Evolutionary conservation across 2,329 filamentous ascomycete genomes (phyloP).

Genomic region (Ustilaginoidea virens): DNA sequence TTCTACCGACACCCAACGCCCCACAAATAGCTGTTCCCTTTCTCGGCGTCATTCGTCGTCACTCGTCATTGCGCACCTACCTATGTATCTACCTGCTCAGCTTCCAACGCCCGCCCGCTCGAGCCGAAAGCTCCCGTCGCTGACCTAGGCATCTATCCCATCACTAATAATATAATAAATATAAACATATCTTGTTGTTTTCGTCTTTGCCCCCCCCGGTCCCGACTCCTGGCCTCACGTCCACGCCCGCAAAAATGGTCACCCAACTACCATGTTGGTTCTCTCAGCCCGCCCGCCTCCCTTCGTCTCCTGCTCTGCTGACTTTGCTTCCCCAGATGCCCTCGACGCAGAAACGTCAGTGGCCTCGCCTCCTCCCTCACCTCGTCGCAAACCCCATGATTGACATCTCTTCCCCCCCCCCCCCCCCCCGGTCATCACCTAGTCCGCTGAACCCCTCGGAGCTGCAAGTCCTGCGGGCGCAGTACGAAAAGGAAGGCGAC

Average conservation of each 20-base stretch:
- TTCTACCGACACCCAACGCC: conserved; percentile 2
- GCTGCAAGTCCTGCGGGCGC: conserved; percentile 77
- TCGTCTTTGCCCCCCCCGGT: too few relatives aligned
- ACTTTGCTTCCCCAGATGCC: conserved; percentile 72
- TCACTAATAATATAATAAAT: too few relatives aligned
- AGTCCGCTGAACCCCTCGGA: conserved; percentile 85
- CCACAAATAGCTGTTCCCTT: too few relatives aligned
- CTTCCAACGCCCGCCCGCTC: too few relatives aligned
- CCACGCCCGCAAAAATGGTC: conserved; percentile 27
- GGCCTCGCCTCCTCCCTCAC: not conserved
- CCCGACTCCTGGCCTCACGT: too few relatives aligned
- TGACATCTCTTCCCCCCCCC: not conserved
- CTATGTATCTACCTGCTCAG: too few relatives aligned
- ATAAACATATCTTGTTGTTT: too few relatives aligned
- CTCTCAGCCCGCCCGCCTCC: not conserved
- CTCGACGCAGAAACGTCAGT: conserved; percentile 88
- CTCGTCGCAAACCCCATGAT: not conserved
- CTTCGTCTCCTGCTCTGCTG: too few relatives aligned
- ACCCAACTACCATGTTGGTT: conserved; percentile 33
- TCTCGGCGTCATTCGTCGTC: conserved; percentile 2
- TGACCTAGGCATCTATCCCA: too few relatives aligned
- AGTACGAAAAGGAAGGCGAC: conserved; percentile 95
- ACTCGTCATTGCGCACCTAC: too few relatives aligned
- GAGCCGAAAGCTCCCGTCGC: too few relatives aligned
- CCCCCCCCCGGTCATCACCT: conserved; percentile 1